A percentile compares a stretch with the other conserved stretches of the same genome.
phyloP scores from a whole-genome alignment of 352 stramenopile genomes.

The Pythium monospermum region DNA sequence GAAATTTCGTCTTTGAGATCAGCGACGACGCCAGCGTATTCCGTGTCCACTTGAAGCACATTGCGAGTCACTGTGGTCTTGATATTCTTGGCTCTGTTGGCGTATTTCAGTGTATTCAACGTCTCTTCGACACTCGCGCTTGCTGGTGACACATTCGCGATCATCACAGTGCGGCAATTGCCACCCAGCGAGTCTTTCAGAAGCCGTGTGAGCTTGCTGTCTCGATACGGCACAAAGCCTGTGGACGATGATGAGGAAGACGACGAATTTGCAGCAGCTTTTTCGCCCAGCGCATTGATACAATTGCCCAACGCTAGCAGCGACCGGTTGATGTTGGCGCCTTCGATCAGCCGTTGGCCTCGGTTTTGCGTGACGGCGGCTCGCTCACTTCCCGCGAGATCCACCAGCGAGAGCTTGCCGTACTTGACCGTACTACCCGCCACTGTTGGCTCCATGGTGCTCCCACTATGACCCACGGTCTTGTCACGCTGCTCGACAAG shows the following conservation, averaged over 20 bases:
- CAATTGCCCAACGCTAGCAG: constrained; percentile 90
- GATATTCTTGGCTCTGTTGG: constrained; percentile 91
- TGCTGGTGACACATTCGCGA: constrained; percentile 86
- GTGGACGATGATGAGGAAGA: too few relatives aligned
- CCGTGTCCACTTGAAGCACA: constrained; percentile 79
- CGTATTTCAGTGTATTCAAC: constrained; percentile 93
- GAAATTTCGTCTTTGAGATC: constrained; percentile 85
- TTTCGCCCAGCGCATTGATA: constrained; percentile 91
- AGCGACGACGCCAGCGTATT: constrained; percentile 84
- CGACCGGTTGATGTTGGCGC: constrained; percentile 91
- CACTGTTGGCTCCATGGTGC: too few relatives aligned
- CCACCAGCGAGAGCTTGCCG: constrained; percentile 88
- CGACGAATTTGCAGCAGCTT: constrained; percentile 18
- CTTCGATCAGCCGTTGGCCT: constrained; percentile 79
- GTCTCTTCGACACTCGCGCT: constrained; percentile 87
- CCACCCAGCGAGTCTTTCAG: constrained; percentile 89
- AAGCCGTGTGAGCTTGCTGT: constrained; percentile 85
- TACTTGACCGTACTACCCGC: constrained; percentile 64
- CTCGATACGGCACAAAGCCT: constrained; percentile 86
- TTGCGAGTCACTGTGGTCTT: constrained; percentile 89
- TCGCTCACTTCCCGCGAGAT: constrained; percentile 89
- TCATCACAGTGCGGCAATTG: constrained; percentile 94
- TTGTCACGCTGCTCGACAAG: constrained; percentile 70
- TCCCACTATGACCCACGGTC: constrained; percentile 11
- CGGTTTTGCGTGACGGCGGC: constrained; percentile 88